Base-by-base conservation (phyloP, 1,284 basidiomycete genomes). In the Cystobasidium slooffiae region DNA sequence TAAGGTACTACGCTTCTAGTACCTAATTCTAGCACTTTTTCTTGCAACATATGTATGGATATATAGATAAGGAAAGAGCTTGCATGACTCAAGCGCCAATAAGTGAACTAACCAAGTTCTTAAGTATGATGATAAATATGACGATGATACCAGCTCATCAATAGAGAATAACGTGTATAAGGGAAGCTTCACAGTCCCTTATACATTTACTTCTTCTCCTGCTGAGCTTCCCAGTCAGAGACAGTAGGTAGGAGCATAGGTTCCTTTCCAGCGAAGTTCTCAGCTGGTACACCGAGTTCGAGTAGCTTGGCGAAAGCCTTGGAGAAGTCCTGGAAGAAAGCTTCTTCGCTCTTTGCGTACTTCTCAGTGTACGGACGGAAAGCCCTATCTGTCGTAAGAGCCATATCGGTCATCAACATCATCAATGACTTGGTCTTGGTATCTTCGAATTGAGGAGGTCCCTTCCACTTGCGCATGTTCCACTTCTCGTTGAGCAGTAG, bases 301-400 rank as follows among this genome's bases (percentile, higher is more conserved):
- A 96, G 88, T 55, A 97, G 88, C 76, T 86, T 89, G 59, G 87
- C 80, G 78, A 94, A 88, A 53, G 86, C 91, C 59, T 86, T 86
- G 74, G 93, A 87, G 86, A 96, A 97, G 84, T 95, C 94, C 81
- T 90, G 89, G 87, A 96, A 96, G 87, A 91, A 97, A 41, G 90
- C 85, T 14, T 90, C 87, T 83, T 91, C 87, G 81, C 90, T 88
- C 61, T 91, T 87, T 58, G 94, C 93, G 80, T 96, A 97, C 41
- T 87, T 86, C 84, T 92, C 88, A 73, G 90, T 90, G 80, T 84
- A 88, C 83, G 92, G 91, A 86, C 90, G 91, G 88, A 95, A 95
- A 78, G 84, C 85, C 88, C 93, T 95, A 85, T 96, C 94, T 82
- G 89, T 88, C 76, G 87, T 86, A 70, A 97, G 86, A 55, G 90